These are phyloP conservation scores for Pyracantha coccinea DNA, from an alignment of 331 rosid species.

Conservation along the genomic window DNA sequence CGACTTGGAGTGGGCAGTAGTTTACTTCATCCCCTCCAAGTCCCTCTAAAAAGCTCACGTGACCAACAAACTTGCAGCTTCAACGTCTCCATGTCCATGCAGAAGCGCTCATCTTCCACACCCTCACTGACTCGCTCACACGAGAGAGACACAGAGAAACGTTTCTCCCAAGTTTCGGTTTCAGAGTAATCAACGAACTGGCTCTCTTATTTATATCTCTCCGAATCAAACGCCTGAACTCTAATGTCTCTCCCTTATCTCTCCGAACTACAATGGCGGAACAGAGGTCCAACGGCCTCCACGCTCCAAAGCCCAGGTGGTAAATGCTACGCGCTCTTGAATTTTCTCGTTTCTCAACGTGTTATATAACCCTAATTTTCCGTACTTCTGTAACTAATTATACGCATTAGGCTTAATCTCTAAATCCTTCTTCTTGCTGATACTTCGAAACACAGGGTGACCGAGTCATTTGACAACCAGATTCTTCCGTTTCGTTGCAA, in stretches of 20 bases:
- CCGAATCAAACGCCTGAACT: slow-evolving; percentile 17
- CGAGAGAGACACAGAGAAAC: not conserved
- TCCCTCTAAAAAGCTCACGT: slow-evolving; percentile 6
- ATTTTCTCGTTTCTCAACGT: slow-evolving; percentile 24
- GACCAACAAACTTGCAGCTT: not conserved
- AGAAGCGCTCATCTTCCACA: not conserved
- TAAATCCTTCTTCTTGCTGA: not conserved
- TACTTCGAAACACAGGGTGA: slow-evolving; percentile 3
- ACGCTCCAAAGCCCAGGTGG: slow-evolving; percentile 46
- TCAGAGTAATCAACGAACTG: not conserved
- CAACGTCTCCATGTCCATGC: not conserved
- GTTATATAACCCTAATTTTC: slow-evolving; percentile 25
- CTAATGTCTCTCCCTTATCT: slow-evolving; percentile 8
- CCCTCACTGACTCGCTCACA: not conserved
- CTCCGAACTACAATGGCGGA: slow-evolving; percentile 34
- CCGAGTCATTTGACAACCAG: not conserved
- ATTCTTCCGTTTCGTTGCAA: not conserved
- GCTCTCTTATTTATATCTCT: not conserved
- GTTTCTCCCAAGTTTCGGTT: not conserved
- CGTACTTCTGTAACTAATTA: slow-evolving; percentile 30
- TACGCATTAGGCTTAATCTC: not conserved
- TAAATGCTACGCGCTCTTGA: not conserved
- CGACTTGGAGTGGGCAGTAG: not conserved
- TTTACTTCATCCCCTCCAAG: not conserved
- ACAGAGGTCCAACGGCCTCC: slow-evolving; percentile 38